Base-by-base conservation (phyloP, 2,329 filamentous ascomycete genomes). In the Penicillium sp. region DNA sequence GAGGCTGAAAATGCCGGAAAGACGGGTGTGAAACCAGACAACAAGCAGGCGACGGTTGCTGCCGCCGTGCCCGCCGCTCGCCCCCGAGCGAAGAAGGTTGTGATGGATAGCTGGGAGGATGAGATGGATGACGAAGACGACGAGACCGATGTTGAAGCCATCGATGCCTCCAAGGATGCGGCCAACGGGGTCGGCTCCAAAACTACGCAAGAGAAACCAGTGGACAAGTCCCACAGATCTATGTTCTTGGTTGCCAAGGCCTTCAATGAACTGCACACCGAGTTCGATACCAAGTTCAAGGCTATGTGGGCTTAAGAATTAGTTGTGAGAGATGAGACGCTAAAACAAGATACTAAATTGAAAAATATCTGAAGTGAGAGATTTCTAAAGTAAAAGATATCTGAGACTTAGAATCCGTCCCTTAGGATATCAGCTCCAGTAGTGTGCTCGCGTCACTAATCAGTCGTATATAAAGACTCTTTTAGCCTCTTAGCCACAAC, bases 221-320 rank as follows among this genome's bases (percentile, higher is more conserved):
- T 51, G n/a, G 41, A 40, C 5, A 28, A 50, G 15, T 31, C 43
- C 21, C 42, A 32, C 12, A 44, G 35, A 35, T 49, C 35, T 28
- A 53, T 59, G 33, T 13, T 53, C 28, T 33, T 51, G 49, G 61
- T 67, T 32, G 57, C 61, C 28, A 56, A 57, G 35, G 64, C 58
- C 5, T 68, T 70, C 52, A 58, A 45, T 26, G 53, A 56, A 49
- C 57, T 70, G 17, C 56, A 61, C 49, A 40, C 6, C 4, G 64
- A 67, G 43, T 70, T 70, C 46, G 57, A 69, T 43, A 46, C 33
- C 29, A 69, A 69, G 40, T 70, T 70, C 56, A 58, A 51, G 32
- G 58, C 56, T 12, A 68, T 65, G 46, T 68, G 61, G 54, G 64
- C 66, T 6, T 68, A 49, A 31, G 24, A 26, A 12, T 15, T 8